A percentile compares a stretch with the other conserved stretches of the same genome.
Evolutionary conservation across 805 yeast species (phyloP).

Genomic region (Ogataea dorogensis): DNA sequence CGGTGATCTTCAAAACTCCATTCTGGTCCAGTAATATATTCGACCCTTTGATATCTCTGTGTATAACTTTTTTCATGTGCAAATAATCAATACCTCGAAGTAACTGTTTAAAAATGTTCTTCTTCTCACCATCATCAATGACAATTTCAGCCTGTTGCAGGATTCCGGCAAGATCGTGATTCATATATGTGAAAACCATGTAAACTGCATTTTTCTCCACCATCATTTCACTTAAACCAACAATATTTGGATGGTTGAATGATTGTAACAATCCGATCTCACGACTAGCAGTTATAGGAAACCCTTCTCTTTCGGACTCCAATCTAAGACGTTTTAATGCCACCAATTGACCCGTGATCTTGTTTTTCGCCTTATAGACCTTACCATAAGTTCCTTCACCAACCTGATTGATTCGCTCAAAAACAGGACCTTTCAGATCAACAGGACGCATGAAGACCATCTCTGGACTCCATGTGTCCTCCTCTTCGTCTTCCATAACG

Average conservation of each 20-base stretch:
- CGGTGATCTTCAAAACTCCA: constrained; percentile 71
- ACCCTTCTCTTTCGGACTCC: constrained; percentile 89
- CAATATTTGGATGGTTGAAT: constrained; percentile 77
- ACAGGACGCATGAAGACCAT: constrained; percentile 25
- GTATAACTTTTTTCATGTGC: constrained; percentile 67
- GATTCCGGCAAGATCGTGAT: constrained; percentile 89
- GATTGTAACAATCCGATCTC: constrained; percentile 85
- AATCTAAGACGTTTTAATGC: constrained; percentile 84
- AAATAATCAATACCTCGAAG: constrained; percentile 67
- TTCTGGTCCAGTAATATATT: constrained; percentile 63
- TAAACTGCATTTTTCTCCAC: constrained; percentile 70
- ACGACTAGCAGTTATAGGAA: constrained; percentile 92
- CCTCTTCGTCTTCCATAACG: constrained; percentile 23
- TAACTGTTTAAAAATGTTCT: constrained; percentile 63
- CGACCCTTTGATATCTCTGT: constrained; percentile 81
- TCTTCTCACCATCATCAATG: constrained; percentile 62
- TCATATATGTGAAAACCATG: constrained; percentile 92
- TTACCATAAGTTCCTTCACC: constrained; percentile 99
- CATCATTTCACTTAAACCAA: constrained; percentile 86
- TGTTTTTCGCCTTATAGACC: constrained; percentile 83
- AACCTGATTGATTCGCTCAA: constrained; percentile 78
- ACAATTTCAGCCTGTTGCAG: constrained; percentile 69
- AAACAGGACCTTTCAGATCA: constrained; percentile 39
- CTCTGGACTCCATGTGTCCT: constrained; percentile 8
- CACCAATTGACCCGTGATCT: constrained; percentile 64